These are phyloP conservation scores for Debaryomycetaceae sp. DNA, from an alignment of 1,139 yeast species.

Conservation along the genomic window DNA sequence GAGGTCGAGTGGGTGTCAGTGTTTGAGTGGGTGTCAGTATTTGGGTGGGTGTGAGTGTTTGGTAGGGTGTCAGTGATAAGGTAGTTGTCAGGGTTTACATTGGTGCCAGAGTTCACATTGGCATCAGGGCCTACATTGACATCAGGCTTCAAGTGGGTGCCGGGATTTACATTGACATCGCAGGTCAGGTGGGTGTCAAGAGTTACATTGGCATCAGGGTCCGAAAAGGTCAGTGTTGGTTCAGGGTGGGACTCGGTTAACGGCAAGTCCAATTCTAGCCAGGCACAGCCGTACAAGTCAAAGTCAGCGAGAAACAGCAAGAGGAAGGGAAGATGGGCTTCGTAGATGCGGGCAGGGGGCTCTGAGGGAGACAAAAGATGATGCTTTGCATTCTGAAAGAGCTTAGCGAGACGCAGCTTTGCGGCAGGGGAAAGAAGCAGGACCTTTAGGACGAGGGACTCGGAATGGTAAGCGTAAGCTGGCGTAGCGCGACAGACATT, in stretches of 20 bases:
- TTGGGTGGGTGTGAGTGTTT: constrained; percentile 5
- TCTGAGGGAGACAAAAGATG: constrained; percentile 1
- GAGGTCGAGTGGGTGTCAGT: constrained; percentile 10
- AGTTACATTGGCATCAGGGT: too few species aligned
- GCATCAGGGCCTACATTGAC: constrained; percentile 14
- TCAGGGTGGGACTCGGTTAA: too few species aligned
- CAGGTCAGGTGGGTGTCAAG: background rate
- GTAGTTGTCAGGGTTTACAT: constrained; percentile 10
- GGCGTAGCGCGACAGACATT: constrained; percentile 63
- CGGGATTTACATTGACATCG: too few species aligned
- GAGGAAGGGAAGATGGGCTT: constrained; percentile 68
- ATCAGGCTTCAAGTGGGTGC: constrained; percentile 8
- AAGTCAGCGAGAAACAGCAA: constrained; percentile 76
- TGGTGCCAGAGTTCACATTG: too few species aligned
- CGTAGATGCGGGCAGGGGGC: constrained; percentile 28
- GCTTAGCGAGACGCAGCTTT: constrained; percentile 45
- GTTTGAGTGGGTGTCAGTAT: constrained; percentile 20
- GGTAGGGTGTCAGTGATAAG: too few species aligned
- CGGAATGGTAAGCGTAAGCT: constrained; percentile 73
- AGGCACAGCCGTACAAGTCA: constrained; percentile 76
- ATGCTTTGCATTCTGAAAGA: constrained; percentile 11
- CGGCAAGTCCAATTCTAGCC: constrained; percentile 52
- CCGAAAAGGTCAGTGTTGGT: too few species aligned
- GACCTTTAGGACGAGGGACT: constrained; percentile 55
- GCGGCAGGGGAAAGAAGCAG: constrained; percentile 55